Evolutionary conservation across 768 basidiomycete genomes (phyloP), one percentile per base, ranked within the genome.

Genomic region (Coprinellus micaceus): DNA sequence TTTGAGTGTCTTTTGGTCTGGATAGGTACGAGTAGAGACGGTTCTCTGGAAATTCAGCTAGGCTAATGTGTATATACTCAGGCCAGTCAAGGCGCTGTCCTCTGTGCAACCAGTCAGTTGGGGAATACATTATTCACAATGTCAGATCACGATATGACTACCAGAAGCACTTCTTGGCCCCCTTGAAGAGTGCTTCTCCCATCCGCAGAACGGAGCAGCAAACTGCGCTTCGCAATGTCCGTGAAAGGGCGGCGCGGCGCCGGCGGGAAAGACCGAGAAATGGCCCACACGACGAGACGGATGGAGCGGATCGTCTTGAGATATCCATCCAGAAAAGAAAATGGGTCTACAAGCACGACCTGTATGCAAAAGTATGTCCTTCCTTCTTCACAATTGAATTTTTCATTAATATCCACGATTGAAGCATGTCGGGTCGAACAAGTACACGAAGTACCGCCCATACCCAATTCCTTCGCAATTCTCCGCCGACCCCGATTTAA

Each of bases 351-450:
- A 74, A 82, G 40, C 84, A 91, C 60, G 71, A 82, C 57, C 71
- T 95, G 4, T 96, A 89, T 64, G 92, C 88, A 13, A 97, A 96
- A 81, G 94, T 92, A 53, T 43, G 82, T 71, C 58, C 47, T 49
- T 44, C 44, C 29, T 19, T 36, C 28, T 36, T 22, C n/a, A 37
- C 26, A 41, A 40, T 52, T 52, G 54, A 36, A 56, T 48, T 28
- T 24, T 51, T 12, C 45, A 64, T 29, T 59, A 37, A 59, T 46
- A 36, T 30, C 56, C 40, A 48, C 6, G n/a, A n/a, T n/a, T n/a
- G n/a, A 43, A 97, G 94, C 94, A 98, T 66, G 84, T 97, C 50
- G 94, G 91, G 2, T 93, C 91, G 28, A 98, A 97, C 64, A 67
- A 82, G 1, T 85, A 81, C 63, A 95, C 94, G 3, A 84, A 88